Conservation (phyloP, 208 protist species). For the Naegleria lovaniensis region DNA sequence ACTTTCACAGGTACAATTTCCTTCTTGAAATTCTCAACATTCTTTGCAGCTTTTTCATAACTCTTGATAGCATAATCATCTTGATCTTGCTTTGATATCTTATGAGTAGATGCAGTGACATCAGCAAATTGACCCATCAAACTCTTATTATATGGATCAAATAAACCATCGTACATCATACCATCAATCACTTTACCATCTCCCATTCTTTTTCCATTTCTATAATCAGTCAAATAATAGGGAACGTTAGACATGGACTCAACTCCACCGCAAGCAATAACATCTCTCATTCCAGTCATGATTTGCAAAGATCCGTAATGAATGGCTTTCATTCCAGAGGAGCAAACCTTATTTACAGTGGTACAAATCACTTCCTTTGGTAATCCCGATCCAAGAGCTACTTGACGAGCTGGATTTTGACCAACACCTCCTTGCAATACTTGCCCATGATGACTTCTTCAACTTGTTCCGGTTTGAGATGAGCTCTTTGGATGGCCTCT, state of each 20-base stretch:
- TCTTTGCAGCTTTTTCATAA: constrained; percentile 61
- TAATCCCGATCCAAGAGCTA: constrained; percentile 40
- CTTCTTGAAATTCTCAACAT: constrained; percentile 70
- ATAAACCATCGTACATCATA: constrained; percentile 66
- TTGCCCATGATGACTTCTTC: constrained; percentile 60
- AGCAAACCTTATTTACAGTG: constrained; percentile 69
- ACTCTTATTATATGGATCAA: constrained; percentile 56
- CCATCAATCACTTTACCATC: constrained; percentile 53
- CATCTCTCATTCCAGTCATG: constrained; percentile 43
- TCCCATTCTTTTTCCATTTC: constrained; percentile 50
- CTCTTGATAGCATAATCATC: constrained; percentile 79
- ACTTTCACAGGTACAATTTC: constrained; percentile 79
- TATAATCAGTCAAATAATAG: constrained; percentile 52
- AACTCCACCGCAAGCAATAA: constrained; percentile 59
- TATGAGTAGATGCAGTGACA: constrained; percentile 65
- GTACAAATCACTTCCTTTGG: constrained; percentile 37
- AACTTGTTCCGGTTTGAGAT: constrained; percentile 40
- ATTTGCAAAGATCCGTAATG: constrained; percentile 54
- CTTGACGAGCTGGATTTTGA: constrained; percentile 59
- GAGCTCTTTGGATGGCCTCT: constrained; percentile 40
- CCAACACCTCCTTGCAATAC: constrained; percentile 54
- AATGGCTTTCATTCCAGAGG: constrained; percentile 68
- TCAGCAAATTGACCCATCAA: constrained; percentile 75
- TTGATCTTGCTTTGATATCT: constrained; percentile 73
- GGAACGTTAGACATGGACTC: constrained; percentile 73